phyloP scores from a whole-genome alignment of 768 basidiomycete genomes.

The Gloeopeniophorella convolvens region DNA sequence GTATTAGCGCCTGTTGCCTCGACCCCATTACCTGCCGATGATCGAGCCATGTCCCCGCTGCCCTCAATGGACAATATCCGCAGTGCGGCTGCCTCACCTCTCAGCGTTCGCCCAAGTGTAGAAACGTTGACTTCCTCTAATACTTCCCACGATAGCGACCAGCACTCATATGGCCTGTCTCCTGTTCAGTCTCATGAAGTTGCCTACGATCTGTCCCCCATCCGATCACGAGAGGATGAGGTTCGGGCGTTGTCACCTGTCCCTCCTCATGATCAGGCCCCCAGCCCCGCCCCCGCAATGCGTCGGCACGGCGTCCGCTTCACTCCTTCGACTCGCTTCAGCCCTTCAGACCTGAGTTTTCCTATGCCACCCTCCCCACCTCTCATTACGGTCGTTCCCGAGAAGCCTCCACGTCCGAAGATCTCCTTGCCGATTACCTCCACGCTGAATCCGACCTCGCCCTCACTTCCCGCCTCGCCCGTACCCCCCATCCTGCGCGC shows the following conservation, averaged over 20 bases:
- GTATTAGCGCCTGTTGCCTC: not conserved
- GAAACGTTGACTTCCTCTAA: not conserved
- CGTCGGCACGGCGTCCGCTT: slow-evolving; percentile 11
- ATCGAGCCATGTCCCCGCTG: not conserved
- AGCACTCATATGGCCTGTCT: not conserved
- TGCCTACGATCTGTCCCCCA: not conserved
- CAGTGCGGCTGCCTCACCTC: not conserved
- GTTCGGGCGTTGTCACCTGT: not conserved
- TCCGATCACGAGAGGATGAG: not conserved
- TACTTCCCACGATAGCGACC: slow-evolving; percentile 1
- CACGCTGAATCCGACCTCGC: not conserved
- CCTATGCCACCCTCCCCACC: not conserved
- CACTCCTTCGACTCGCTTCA: slow-evolving; percentile 13
- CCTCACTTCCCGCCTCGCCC: not conserved
- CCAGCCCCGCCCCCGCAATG: not conserved
- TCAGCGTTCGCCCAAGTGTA: not conserved
- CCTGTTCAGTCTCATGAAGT: not conserved
- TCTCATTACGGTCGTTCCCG: not conserved
- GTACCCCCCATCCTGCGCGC: not conserved
- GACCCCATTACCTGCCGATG: not conserved
- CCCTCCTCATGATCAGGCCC: not conserved
- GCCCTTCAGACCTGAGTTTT: not conserved
- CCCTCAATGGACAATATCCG: not conserved
- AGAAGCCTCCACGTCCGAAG: not conserved
- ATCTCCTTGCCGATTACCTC: not conserved